These are phyloP conservation scores for Solanum chiquidenum DNA, from an alignment of 257 asterid genomes.

Conservation along the genomic window DNA sequence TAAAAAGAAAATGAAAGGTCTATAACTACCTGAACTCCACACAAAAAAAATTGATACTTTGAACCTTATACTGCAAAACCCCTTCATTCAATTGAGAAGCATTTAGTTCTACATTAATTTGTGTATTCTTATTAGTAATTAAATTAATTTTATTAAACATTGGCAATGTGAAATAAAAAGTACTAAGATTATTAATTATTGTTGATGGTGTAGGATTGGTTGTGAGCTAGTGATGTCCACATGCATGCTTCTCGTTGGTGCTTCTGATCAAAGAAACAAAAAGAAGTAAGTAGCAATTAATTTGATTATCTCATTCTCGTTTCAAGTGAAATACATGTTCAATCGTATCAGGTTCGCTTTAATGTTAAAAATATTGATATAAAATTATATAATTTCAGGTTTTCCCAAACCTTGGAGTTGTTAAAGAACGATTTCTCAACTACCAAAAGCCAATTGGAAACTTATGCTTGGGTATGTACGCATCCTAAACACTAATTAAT, in stretches of 20 bases:
- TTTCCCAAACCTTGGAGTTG: not conserved
- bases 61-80: not conserved
- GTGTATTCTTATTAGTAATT: not conserved
- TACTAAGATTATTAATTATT: not conserved
- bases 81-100: not conserved
- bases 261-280: not conserved
- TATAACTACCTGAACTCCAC: not conserved
- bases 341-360: not conserved
- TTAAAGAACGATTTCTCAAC: not conserved
- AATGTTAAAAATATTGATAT: not conserved
- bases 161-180: not conserved
- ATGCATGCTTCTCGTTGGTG: not conserved
- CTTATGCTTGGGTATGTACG: not conserved
- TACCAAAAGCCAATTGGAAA: not conserved
- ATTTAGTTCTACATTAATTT: not conserved
- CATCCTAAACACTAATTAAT: not conserved
- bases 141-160: not conserved
- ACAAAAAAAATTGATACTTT: not conserved
- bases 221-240: not conserved
- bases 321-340: not conserved
- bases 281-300: not conserved
- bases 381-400: not conserved
- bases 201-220: not conserved
- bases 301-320: too few species aligned
- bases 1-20: too few species aligned